Conservation (phyloP, 2,329 filamentous ascomycete genomes). For the Hypoxylon sp. region DNA sequence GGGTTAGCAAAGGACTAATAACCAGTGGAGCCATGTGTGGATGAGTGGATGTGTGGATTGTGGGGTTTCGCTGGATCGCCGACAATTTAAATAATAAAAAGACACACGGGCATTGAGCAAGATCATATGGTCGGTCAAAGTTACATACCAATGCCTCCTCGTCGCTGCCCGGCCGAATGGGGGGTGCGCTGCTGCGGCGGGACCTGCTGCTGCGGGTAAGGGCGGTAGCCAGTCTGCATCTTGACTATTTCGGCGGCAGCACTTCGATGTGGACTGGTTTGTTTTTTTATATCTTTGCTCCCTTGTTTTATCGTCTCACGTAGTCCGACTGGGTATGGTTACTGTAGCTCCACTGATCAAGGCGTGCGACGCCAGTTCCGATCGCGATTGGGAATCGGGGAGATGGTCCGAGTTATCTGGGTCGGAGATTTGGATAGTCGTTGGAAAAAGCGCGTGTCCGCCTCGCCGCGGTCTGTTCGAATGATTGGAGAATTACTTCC, state of each 20-base stretch:
- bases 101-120: conserved; percentile 7
- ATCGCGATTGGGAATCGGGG: conserved; percentile 41
- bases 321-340: conserved; percentile 15
- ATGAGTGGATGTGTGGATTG: conserved; percentile 32
- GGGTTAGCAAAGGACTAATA: conserved; percentile 38
- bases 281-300: conserved; percentile 1
- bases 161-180: conserved; percentile 64
- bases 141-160: conserved; percentile 68
- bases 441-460: conserved; percentile 41
- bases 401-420: conserved; percentile 37
- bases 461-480: conserved; percentile 42
- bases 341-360: conserved; percentile 39
- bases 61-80: conserved; percentile 37
- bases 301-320: conserved; percentile 9
- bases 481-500: conserved; percentile 39
- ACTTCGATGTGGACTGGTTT: not conserved
- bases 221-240: conserved; percentile 70
- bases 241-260: conserved; percentile 46
- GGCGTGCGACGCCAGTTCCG: conserved; percentile 43
- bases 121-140: conserved; percentile 26
- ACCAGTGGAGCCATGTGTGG: conserved; percentile 46
- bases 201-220: conserved; percentile 65
- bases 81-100: conserved; percentile 31
- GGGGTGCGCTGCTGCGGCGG: conserved; percentile 66
- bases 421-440: conserved; percentile 42